Evolutionary conservation across 306 rosid species (phyloP).

Genomic region (Potentilla sterilis): DNA sequence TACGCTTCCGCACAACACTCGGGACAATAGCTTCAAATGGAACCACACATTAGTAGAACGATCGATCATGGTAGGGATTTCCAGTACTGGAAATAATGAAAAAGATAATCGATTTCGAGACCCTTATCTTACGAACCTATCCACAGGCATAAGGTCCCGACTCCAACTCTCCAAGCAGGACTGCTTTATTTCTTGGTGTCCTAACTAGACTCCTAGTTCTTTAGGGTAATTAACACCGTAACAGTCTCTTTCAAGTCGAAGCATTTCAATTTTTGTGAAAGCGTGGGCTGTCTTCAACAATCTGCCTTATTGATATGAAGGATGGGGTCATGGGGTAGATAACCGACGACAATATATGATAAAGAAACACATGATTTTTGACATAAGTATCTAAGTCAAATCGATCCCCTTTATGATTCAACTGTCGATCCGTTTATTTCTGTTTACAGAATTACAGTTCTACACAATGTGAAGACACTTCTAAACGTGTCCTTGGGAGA

Average conservation of each 20-base stretch:
- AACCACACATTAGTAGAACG: background rate
- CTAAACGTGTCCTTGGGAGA: too few relatives aligned
- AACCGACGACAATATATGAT: background rate
- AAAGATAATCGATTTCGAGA: background rate
- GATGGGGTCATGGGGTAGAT: background rate
- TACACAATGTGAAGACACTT: too few relatives aligned
- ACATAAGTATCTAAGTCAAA: background rate
- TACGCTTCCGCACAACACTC: too few relatives aligned
- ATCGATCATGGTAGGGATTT: background rate
- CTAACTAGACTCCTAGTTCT: too few relatives aligned
- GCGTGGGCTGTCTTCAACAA: background rate
- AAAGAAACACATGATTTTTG: background rate
- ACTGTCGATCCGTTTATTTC: background rate
- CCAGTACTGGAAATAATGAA: background rate
- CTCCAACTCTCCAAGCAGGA: background rate
- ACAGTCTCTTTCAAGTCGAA: constrained; percentile 9
- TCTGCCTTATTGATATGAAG: background rate
- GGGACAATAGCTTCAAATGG: background rate
- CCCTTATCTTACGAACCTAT: background rate
- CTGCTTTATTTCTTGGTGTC: background rate
- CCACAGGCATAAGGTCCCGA: background rate
- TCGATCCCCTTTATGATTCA: background rate
- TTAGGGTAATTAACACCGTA: background rate
- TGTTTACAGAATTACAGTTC: background rate
- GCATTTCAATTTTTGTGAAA: background rate